phyloP scores from a whole-genome alignment of 768 basidiomycete genomes.

The Auricularia heimuer region DNA sequence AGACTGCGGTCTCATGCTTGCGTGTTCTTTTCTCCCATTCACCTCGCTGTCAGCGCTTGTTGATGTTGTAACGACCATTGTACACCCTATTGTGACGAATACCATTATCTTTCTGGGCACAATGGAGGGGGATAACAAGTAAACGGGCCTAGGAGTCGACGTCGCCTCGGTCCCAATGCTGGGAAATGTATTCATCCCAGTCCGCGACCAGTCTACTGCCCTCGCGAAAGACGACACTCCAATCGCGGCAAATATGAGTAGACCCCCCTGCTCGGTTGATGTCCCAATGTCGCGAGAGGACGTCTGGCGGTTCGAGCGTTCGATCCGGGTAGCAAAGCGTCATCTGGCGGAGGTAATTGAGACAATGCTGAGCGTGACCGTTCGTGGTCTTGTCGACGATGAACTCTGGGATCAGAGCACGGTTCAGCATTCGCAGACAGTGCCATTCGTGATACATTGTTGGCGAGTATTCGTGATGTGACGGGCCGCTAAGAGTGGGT shows the following conservation, averaged over 20 bases:
- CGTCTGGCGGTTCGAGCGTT: conserved; percentile 21
- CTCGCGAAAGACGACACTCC: conserved; percentile 6
- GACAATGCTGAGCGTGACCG: conserved; percentile 18
- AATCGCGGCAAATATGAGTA: conserved; percentile 21
- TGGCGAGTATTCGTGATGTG: not conserved
- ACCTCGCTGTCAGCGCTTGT: too few relatives aligned
- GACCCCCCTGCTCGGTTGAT: conserved; percentile 8
- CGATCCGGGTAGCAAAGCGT: conserved; percentile 20
- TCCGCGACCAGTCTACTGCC: not conserved
- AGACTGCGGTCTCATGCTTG: too few relatives aligned
- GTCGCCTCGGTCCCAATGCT: not conserved
- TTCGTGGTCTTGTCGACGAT: conserved; percentile 7
- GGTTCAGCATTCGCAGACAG: conserved; percentile 13
- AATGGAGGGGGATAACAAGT: too few relatives aligned
- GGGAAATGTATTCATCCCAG: not conserved
- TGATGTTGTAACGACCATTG: too few relatives aligned
- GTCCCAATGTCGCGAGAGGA: conserved; percentile 4
- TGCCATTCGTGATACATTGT: not conserved
- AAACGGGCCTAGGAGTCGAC: too few relatives aligned
- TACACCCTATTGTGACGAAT: too few relatives aligned
- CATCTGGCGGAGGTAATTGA: conserved; percentile 18
- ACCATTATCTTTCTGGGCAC: too few relatives aligned
- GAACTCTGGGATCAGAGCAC: conserved; percentile 20
- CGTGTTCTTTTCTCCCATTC: too few relatives aligned
- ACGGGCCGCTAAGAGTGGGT: not conserved